A percentile compares a stretch with the other conserved stretches of the same genome.
These are phyloP conservation scores for Nicotiana tabacum DNA, from an alignment of 257 asterid genomes.

Conservation along the genomic window DNA sequence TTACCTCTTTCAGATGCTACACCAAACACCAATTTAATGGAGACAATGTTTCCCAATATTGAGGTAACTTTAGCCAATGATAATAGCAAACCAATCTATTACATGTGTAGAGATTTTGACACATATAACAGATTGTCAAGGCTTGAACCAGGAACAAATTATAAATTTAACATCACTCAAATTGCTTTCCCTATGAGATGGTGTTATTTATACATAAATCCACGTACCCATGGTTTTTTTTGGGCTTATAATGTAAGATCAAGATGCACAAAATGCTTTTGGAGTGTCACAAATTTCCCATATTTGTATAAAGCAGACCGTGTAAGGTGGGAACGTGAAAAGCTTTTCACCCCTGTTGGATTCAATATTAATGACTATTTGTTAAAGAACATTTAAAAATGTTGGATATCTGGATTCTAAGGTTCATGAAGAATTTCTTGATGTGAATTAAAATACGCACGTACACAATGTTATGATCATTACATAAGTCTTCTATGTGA, in stretches of 20 bases:
- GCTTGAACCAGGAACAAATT: not conserved
- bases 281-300: slow-evolving; percentile 18
- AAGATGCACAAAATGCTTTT: slow-evolving; percentile 25
- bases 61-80: slow-evolving; percentile 25
- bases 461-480: not conserved
- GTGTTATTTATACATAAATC: slow-evolving; percentile 22
- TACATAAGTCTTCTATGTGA: not conserved
- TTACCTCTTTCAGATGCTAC: not conserved
- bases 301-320: slow-evolving; percentile 19
- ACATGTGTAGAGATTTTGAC: slow-evolving; percentile 14
- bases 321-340: slow-evolving; percentile 25
- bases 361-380: slow-evolving; percentile 3
- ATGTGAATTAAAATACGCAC: no score
- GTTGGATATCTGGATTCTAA: no score
- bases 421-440: no score
- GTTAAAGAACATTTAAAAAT: not conserved
- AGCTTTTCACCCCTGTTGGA: slow-evolving; percentile 13
- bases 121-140: not conserved
- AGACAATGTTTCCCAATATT: slow-evolving; percentile 10
- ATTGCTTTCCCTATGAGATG: slow-evolving; percentile 27
- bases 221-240: slow-evolving; percentile 14
- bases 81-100: slow-evolving; percentile 5
- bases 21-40: not conserved
- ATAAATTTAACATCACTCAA: slow-evolving; percentile 18
- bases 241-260: slow-evolving; percentile 27